These are phyloP conservation scores for Hyparrhenia diplandra DNA, from an alignment of 176 grass and related monocot species.

Conservation along the genomic window DNA sequence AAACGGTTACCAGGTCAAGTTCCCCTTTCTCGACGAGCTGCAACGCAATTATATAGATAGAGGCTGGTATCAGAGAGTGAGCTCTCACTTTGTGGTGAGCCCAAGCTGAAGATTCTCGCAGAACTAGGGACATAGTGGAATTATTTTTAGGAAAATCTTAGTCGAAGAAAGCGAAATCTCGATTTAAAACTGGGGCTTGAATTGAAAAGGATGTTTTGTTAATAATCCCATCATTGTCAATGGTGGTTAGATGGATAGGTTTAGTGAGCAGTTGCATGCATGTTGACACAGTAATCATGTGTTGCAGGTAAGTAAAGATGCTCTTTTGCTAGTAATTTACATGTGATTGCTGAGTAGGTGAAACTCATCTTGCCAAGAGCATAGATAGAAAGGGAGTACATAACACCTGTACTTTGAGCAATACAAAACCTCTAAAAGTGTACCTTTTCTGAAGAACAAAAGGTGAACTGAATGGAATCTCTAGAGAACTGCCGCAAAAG, in stretches of 20 bases:
- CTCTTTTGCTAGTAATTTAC: neutral
- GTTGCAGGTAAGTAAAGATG: slow-evolving; percentile 8
- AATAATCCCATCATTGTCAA: neutral
- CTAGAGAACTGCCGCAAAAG: neutral
- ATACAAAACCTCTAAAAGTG: neutral
- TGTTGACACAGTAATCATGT: neutral
- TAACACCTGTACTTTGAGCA: slow-evolving; percentile 8
- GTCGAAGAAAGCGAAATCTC: neutral
- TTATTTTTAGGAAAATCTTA: neutral
- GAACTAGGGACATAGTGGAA: neutral
- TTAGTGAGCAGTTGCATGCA: slow-evolving; percentile 10
- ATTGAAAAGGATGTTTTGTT: neutral
- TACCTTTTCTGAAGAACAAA: neutral
- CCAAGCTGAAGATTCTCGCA: neutral
- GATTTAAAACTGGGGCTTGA: neutral
- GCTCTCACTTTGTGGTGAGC: neutral
- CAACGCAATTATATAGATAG: neutral
- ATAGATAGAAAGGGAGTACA: neutral
- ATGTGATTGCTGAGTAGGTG: neutral
- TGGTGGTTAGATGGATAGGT: slow-evolving; percentile 12
- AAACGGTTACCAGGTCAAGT: neutral
- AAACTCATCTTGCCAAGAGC: neutral
- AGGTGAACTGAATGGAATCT: neutral
- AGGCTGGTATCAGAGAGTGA: neutral
- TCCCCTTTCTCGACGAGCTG: neutral